Evolutionary conservation across 1,284 basidiomycete species (phyloP), one percentile per base, ranked within the genome.

Genomic region (Boletus hoseneyae): DNA sequence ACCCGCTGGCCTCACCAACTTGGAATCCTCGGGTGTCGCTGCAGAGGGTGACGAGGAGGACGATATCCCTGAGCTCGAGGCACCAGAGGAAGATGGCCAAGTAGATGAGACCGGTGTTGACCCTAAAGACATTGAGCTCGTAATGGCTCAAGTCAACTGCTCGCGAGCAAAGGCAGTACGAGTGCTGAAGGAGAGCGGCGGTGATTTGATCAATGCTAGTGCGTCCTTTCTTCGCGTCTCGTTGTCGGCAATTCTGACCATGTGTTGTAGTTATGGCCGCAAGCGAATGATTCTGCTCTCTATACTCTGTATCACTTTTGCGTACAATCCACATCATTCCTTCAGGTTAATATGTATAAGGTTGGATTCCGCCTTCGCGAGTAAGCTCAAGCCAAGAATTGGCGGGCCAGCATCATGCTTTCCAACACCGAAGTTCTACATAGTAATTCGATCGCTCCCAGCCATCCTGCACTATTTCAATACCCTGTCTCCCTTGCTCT

Each of bases 171-270:
- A 93, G 70, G 93, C 94, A 34, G 86, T 93, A 45, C 82, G 84
- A 57, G 93, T 83, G 53, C 73, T 97, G 69, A 93, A 90, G 74
- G 89, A 92, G 60, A 90, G 85, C 60, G 86, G 88, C 50, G 93
- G 93, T 42, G 94, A 97, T 73, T 70, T 96, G 66, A 94, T 96
- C 77, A 93, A 93, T 69, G 92, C 92, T 52, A 94, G 93, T 95
- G 69, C 72, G 92, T 90, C 16, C 48, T 27, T 16, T 10, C 44
- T 25, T 41, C 36, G 19, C 45, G 12, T 25, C 23, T 44, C 3
- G 30, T 37, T 27, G 51, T 55, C 9, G 55, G 83, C 79, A 86
- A 66, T 82, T 84, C 74, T 86, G 70, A 74, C 57, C 38, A 47
- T 45, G 36, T 34, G 45, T 52, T 42, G 23, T 37, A 66, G 63